These are phyloP conservation scores for Colletotrichum sp. DNA, from an alignment of 2,329 filamentous ascomycete genomes.

Conservation along the genomic window DNA sequence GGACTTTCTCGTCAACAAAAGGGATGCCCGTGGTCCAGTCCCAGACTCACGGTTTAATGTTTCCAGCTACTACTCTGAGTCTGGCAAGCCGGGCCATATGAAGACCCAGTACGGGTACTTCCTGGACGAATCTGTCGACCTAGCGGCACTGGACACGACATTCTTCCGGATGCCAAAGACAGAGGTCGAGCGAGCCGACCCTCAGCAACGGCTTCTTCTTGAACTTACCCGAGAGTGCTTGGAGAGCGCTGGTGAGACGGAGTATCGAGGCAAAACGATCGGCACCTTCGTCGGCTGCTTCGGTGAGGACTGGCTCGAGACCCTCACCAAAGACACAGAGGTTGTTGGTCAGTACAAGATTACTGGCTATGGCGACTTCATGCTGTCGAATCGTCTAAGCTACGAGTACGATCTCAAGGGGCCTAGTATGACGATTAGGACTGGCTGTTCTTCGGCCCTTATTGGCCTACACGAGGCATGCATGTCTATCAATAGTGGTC, in stretches of 20 bases:
- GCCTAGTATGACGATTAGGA: slow-evolving; percentile 37
- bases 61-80: slow-evolving; percentile 16
- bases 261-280: slow-evolving; percentile 27
- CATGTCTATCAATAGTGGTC: slow-evolving; percentile 28
- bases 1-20: slow-evolving; percentile 28
- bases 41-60: slow-evolving; percentile 25
- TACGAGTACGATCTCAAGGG: slow-evolving; percentile 37
- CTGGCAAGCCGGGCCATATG: slow-evolving; percentile 24
- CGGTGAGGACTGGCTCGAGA: slow-evolving; percentile 29
- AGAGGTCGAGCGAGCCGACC: slow-evolving; percentile 25
- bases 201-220: slow-evolving; percentile 12
- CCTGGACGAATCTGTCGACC: slow-evolving; percentile 29
- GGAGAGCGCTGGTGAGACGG: slow-evolving; percentile 26
- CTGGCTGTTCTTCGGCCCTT: slow-evolving; percentile 39
- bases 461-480: slow-evolving; percentile 37
- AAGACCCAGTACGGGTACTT: slow-evolving; percentile 32
- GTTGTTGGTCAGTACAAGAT: slow-evolving; percentile 21
- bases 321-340: slow-evolving; percentile 27
- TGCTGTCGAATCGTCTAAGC: slow-evolving; percentile 33
- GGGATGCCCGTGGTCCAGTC: slow-evolving; percentile 24
- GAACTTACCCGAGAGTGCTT: slow-evolving; percentile 1
- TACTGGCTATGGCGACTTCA: slow-evolving; percentile 23
- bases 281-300: slow-evolving; percentile 32
- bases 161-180: slow-evolving; percentile 33
- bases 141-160: slow-evolving; percentile 29